Evolutionary conservation across 202 grass and related monocot species (phyloP).

Genomic region (Tripidium arundinaceum): DNA sequence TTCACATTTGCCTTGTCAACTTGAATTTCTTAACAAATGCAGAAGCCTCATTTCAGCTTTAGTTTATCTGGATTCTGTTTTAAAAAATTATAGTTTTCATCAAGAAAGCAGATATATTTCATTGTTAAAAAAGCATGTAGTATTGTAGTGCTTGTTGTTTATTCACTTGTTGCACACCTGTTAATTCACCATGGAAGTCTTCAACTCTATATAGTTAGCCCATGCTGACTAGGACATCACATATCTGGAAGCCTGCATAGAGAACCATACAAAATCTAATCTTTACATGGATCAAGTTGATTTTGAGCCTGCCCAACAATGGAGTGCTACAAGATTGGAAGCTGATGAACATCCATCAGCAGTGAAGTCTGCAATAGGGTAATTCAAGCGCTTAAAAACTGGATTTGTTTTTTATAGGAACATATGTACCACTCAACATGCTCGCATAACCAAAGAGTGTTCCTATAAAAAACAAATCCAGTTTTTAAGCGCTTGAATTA

Average conservation of each 20-base stretch:
- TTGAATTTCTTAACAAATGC: slow-evolving; percentile 22
- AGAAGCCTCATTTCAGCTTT: background rate
- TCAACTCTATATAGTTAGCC: slow-evolving; percentile 41
- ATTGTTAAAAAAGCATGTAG: background rate
- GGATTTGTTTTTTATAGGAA: background rate
- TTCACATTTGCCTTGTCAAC: background rate
- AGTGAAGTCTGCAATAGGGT: slow-evolving; percentile 60
- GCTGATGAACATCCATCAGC: slow-evolving; percentile 63
- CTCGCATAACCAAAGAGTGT: background rate
- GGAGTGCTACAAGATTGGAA: slow-evolving; percentile 86
- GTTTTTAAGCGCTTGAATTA: slow-evolving; percentile 35
- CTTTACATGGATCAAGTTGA: slow-evolving; percentile 99
- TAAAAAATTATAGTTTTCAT: slow-evolving; percentile 10
- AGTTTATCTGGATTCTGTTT: slow-evolving; percentile 3
- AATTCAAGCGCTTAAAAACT: slow-evolving; percentile 30
- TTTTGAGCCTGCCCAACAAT: slow-evolving; percentile 88
- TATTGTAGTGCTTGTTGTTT: slow-evolving; percentile 10
- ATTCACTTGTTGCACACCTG: background rate
- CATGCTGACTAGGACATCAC: slow-evolving; percentile 75
- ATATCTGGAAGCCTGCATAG: slow-evolving; percentile 98
- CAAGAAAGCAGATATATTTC: slow-evolving; percentile 1
- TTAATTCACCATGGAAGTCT: slow-evolving; percentile 28
- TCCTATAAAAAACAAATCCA: slow-evolving; percentile 2
- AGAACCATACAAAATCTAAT: slow-evolving; percentile 97
- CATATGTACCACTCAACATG: slow-evolving; percentile 7